Evolutionary conservation across 257 asterid species (phyloP).

Genomic region (Solanum clarkiae): DNA sequence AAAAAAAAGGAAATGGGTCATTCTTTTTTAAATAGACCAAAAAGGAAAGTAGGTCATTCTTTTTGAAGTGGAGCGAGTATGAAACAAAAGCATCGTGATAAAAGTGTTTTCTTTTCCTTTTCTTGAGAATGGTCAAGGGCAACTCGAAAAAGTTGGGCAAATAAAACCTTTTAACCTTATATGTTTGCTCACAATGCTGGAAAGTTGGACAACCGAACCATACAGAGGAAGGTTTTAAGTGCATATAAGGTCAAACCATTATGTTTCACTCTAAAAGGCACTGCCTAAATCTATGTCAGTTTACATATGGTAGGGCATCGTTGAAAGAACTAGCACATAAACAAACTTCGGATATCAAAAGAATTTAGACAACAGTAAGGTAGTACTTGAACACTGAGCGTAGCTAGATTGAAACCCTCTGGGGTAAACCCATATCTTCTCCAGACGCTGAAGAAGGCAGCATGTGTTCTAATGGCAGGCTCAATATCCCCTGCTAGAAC

Average conservation of each 20-base stretch:
- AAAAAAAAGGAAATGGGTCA: too few species aligned
- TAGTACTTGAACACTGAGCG: constrained; percentile 75
- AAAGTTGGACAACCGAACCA: not conserved
- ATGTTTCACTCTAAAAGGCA: not conserved
- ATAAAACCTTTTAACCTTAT: not conserved
- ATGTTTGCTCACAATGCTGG: not conserved
- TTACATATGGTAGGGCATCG: not conserved
- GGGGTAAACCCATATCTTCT: constrained; percentile 93
- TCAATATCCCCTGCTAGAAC: constrained; percentile 97
- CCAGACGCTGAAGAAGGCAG: constrained; percentile 97
- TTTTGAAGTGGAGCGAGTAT: too few species aligned
- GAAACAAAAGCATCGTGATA: not conserved
- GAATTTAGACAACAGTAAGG: constrained; percentile 3
- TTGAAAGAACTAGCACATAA: not conserved
- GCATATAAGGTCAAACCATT: not conserved
- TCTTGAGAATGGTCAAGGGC: not conserved
- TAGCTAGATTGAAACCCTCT: constrained; percentile 95
- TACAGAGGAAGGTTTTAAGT: not conserved
- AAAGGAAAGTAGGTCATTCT: too few species aligned
- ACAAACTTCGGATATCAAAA: not conserved
- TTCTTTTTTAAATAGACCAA: too few species aligned
- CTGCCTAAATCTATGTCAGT: not conserved
- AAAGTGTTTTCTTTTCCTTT: not conserved
- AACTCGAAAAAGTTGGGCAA: not conserved
- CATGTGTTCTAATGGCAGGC: constrained; percentile 89